Base-by-base conservation (phyloP, 495 filamentous ascomycete genomes). In the Sphaerosporella brunnea region DNA sequence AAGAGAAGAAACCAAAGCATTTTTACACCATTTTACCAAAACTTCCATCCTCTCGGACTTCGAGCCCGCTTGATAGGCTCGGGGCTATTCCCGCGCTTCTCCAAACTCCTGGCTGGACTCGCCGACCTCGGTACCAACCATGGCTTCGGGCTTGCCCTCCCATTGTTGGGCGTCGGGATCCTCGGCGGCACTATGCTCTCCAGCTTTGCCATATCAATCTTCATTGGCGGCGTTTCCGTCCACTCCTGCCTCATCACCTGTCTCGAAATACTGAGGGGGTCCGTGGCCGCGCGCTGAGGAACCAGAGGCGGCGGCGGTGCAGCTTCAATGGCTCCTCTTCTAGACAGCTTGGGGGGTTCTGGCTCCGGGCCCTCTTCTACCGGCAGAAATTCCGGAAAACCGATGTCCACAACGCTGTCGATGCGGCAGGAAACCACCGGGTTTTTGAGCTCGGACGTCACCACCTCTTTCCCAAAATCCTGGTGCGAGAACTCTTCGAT, bases 171-270 rank as follows among this genome's bases (percentile, higher is more conserved):
- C 7, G 28, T 32, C 7, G 28, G 5, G 13, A 13, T 5, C 28
- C 28, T 32, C 35, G 35, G 35, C 35, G 35, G 35, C 35, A 37
- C 7, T 37, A 37, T 37, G 15, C 35, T 18, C 35, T 37, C 40
- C 7, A 43, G 40, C 23, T 43, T 43, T 26, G 21, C 40, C 21
- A 43, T 24, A 21, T 46, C 43, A 23, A 46, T 13, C 24, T 46
- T 46, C 43, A 34, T 36, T 2, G 43, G 24, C 15, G 43, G 43
- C 13, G 2, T 34, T 23, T 46, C 43, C 16, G 24, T 34, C 43
- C 43, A 46, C 11, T 46, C 43, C 19, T 46, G 43, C n/a, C 11
- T 2, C 43, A 46, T 46, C 9, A 13, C 24, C 30, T 46, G 16
- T 9, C 43, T 9, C 8, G 43, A 46, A 2, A 46, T 46, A 1